Evolutionary conservation across 257 asterid genomes (phyloP).

Genomic region (Solanum chmielewskii): DNA sequence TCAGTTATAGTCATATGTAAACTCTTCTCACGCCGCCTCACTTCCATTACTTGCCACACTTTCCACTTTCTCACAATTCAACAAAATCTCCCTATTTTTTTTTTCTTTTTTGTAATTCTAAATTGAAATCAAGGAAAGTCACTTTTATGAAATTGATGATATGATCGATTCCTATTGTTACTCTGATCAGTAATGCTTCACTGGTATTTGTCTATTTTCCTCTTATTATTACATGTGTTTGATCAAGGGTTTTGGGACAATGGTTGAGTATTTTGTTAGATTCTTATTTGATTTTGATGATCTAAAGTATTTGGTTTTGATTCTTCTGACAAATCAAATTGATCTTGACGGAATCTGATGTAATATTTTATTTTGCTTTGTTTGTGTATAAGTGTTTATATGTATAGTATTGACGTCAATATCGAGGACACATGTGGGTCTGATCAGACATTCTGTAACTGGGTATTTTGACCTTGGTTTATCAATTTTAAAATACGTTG

Average conservation of each 20-base stretch:
- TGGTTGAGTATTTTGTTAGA: background rate
- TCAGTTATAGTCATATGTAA: background rate
- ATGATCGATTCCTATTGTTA: background rate
- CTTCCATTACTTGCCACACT: background rate
- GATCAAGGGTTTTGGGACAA: background rate
- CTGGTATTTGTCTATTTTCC: background rate
- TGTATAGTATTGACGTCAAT: background rate
- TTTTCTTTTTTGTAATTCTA: too few species aligned
- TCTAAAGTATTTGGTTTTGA: background rate
- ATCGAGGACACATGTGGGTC: background rate
- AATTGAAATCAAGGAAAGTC: background rate
- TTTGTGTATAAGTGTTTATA: background rate
- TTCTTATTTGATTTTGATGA: background rate
- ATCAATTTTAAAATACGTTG: background rate
- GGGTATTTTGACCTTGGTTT: background rate
- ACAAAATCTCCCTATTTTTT: background rate
- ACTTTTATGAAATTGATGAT: background rate
- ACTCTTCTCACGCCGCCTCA: conserved; percentile 4
- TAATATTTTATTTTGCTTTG: background rate
- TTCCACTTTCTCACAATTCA: background rate
- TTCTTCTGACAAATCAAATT: background rate
- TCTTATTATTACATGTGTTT: background rate
- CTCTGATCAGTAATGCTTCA: background rate
- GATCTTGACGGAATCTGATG: background rate
- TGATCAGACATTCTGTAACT: background rate